Percentiles rank a stretch among this genome's conserved stretches.
Evolutionary conservation across 768 basidiomycete species (phyloP).

Genomic region (Tylopilus intermedius): DNA sequence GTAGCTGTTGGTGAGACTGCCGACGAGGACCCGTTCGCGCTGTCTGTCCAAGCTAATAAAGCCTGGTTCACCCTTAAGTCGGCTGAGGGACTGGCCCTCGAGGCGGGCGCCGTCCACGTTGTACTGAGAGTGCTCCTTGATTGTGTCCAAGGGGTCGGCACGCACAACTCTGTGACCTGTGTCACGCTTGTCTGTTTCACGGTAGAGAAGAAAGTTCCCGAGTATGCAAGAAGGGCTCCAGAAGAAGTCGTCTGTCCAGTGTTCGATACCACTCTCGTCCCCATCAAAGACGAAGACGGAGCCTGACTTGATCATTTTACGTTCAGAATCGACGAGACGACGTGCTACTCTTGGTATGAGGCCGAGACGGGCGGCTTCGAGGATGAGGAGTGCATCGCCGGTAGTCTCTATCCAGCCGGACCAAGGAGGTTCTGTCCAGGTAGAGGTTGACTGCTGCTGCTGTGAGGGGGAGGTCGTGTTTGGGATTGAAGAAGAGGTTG

Average conservation of each 20-base stretch:
- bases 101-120: slow-evolving; percentile 29
- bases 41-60: slow-evolving; percentile 56
- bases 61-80: slow-evolving; percentile 53
- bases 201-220: slow-evolving; percentile 92
- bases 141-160: slow-evolving; percentile 35
- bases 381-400: slow-evolving; percentile 91
- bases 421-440: slow-evolving; percentile 89
- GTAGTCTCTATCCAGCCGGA: slow-evolving; percentile 94
- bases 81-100: slow-evolving; percentile 49
- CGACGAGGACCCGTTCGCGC: slow-evolving; percentile 77
- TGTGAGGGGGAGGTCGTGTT: slow-evolving; percentile 13
- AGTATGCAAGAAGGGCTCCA: slow-evolving; percentile 93
- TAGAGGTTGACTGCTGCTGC: slow-evolving; percentile 32
- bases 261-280: slow-evolving; percentile 93
- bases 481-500: slow-evolving; percentile 24
- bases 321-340: slow-evolving; percentile 86
- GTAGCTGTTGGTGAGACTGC: slow-evolving; percentile 87
- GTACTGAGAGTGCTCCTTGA: slow-evolving; percentile 37
- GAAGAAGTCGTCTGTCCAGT: slow-evolving; percentile 96
- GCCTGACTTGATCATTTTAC: slow-evolving; percentile 88
- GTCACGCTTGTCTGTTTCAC: slow-evolving; percentile 85
- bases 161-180: slow-evolving; percentile 55
- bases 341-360: slow-evolving; percentile 90
- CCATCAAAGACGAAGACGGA: slow-evolving; percentile 98
- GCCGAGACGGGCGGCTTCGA: slow-evolving; percentile 87